A percentile compares a stretch with the other conserved stretches of the same genome.
These are phyloP conservation scores for Recurvomyces mirabilis DNA, from an alignment of 495 filamentous ascomycete genomes.

Conservation along the genomic window DNA sequence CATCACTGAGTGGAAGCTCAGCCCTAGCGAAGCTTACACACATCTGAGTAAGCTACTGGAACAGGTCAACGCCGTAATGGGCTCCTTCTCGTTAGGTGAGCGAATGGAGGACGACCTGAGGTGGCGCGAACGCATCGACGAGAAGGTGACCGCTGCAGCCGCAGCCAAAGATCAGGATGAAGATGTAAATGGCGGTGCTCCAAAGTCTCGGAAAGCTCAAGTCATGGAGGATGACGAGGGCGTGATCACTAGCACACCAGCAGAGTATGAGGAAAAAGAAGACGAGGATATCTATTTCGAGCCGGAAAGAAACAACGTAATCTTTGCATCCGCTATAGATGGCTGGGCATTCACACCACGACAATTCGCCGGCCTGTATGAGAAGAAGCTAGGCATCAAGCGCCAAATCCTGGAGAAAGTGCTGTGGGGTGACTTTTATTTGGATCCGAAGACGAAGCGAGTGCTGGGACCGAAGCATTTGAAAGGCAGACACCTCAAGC, in stretches of 20 bases:
- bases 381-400: constrained; percentile 95
- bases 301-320: constrained; percentile 96
- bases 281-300: constrained; percentile 98
- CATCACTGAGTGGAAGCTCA: constrained; percentile 88
- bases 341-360: constrained; percentile 96
- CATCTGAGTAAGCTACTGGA: constrained; percentile 85
- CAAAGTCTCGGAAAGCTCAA: constrained; percentile 8
- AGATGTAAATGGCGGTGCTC: constrained; percentile 27
- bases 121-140: constrained; percentile 89
- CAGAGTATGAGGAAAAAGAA: constrained; percentile 73
- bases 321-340: constrained; percentile 93
- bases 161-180: constrained; percentile 46
- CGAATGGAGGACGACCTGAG: constrained; percentile 97
- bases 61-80: constrained; percentile 94
- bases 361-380: constrained; percentile 88
- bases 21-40: constrained; percentile 72
- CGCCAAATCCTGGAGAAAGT: constrained; percentile 84
- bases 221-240: constrained; percentile 36
- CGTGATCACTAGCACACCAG: constrained; percentile 24
- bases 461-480: constrained; percentile 85
- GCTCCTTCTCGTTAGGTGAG: constrained; percentile 95
- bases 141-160: constrained; percentile 47
- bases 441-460: constrained; percentile 94
- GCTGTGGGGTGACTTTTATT: constrained; percentile 92
- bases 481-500: constrained; percentile 80